A percentile compares a stretch with the other conserved stretches of the same genome.
Evolutionary conservation across 2,329 filamentous ascomycete species (phyloP).

Genomic region (Xylaria sp.): DNA sequence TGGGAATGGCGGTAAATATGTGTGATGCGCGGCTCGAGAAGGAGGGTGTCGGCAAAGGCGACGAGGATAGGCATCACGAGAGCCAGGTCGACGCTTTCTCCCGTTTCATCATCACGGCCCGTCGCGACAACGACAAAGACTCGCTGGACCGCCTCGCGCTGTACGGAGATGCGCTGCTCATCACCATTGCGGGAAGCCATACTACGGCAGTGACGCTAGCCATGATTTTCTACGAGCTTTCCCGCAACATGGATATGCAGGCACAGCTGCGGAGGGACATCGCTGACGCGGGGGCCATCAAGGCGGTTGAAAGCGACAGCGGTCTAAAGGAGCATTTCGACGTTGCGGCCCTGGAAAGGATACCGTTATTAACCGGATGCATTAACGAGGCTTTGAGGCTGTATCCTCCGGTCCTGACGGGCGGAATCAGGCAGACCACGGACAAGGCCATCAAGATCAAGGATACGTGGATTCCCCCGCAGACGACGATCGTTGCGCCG

Average conservation of each 20-base stretch:
- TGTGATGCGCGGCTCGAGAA: background rate
- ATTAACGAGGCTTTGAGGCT: conserved; percentile 20
- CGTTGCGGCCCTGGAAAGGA: background rate
- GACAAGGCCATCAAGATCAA: conserved; percentile 8
- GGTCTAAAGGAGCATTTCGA: background rate
- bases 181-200: conserved; percentile 20
- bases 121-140: conserved; percentile 1
- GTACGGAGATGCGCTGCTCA: conserved; percentile 15
- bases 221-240: conserved; percentile 16
- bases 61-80: background rate
- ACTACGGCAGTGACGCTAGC: conserved; percentile 10
- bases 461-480: conserved; percentile 13
- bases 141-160: conserved; percentile 14
- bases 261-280: conserved; percentile 8
- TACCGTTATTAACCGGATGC: conserved; percentile 11
- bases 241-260: conserved; percentile 5
- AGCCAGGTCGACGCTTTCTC: conserved; percentile 9
- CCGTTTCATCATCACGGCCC: conserved; percentile 9
- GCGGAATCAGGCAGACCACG: conserved; percentile 6
- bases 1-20: background rate
- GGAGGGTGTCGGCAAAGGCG: background rate
- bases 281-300: background rate
- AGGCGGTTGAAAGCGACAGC: background rate
- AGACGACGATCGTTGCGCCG: conserved; percentile 14
- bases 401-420: conserved; percentile 12